Evolutionary conservation across 768 basidiomycete genomes (phyloP), one percentile per base, ranked within the genome.

Genomic region (Suillus variegatus): DNA sequence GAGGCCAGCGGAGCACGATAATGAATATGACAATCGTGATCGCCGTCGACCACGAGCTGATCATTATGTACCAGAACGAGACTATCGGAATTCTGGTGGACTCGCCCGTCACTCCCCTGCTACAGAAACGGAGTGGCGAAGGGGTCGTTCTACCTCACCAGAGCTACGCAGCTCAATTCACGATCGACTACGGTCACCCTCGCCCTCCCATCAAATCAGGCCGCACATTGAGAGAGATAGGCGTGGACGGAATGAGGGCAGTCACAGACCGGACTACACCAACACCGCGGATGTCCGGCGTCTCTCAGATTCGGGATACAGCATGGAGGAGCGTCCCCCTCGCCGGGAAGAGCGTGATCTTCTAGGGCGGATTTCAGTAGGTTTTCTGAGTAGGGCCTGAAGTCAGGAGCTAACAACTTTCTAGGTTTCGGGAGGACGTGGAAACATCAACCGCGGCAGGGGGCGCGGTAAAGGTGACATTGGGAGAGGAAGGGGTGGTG

Each of bases 21-120:
- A 76, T n/a, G 66, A 65, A 61, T 72, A 77, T 10, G 40, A 69
- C 38, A 55, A 49, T 47, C 67, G 60, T 51, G 68, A 73, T 61
- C 66, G 54, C 1, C 74, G 76, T 25, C 76, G 69, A 60, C 70
- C 64, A 16, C 73, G 76, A 43, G 65, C 35, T 38, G 68, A 74
- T 66, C 36, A 13, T 36, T 70, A 73, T 75, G 35, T 40, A 6
- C 61, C 71, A 38, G 61, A 40, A 8, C 38, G 38, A 40, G 38
- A 58, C 56, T 66, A 66, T 36, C 63, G 46, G 25, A 58, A 66
- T 9, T 8, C 18, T 60, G 16, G 36, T 61, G 60, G 32, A 51
- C 54, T 52, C 25, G 4, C 18, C 25, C 56, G 7, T 40, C n/a
- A 14, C 36, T 57, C 56, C n/a, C 66, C 13, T 41, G 49, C 4